Evolutionary conservation across 2,329 filamentous ascomycete species (phyloP), one percentile per base, ranked within the genome.

Genomic region (Talaromyces sp.): DNA sequence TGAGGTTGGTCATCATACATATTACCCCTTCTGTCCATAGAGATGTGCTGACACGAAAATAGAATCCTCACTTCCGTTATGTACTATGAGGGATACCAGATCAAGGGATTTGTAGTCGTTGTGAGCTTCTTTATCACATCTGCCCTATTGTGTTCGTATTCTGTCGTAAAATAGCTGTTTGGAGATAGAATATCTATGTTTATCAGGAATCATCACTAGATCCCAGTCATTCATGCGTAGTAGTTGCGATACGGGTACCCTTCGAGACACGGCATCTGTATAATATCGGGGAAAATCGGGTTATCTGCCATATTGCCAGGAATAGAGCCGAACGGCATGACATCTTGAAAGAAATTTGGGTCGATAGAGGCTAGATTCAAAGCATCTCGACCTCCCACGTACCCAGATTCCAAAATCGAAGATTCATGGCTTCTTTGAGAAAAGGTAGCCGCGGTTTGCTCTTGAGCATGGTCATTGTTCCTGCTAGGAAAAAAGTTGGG

Each of bases 171-270:
- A 25, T 54, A 54, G 16, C 7, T 56, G 18, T 56, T 1, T 6
- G 25, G 11, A 40, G 25, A 16, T 28, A 33, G 16, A 37, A 7
- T 25, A 9, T 5, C 25, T 25, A 1, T 56, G 11, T 23, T 5
- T 56, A 23, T 37, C 18, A 18, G 16, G 5, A 56, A n/a, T 55
- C 9, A 23, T 14, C 6, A 33, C n/a, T n/a, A 46, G 14, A 1
- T 39, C 12, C 16, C 6, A 50, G 37, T 12, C 40, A 48, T 48
- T 42, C 11, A 25, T 35, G 28, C 39, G 18, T 39, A 58, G n/a
- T 52, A 62, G 37, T 58, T 64, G 59, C n/a, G 39, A 61, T 61
- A 64, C 21, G 58, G 52, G 46, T 64, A 58, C 12, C 42, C 59
- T n/a, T 64, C 62, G 50, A 61, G 16, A 54, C 58, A 64, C n/a